phyloP scores from a whole-genome alignment of 495 filamentous ascomycete genomes.

The Neurospora sublineolata region DNA sequence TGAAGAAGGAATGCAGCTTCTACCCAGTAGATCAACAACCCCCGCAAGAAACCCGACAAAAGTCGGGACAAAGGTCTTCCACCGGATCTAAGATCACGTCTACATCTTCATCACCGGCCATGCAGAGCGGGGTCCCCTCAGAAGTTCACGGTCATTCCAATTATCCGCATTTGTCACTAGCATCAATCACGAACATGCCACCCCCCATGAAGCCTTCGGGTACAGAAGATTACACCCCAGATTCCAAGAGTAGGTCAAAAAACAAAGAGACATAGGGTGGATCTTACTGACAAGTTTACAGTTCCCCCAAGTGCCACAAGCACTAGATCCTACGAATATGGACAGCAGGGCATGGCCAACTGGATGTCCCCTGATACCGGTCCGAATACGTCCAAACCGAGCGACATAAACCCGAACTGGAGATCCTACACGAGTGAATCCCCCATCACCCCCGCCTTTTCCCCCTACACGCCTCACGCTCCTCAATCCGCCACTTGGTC shows the following conservation, averaged over 20 bases:
- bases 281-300: constrained; percentile 23
- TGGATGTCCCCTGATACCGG: constrained; percentile 34
- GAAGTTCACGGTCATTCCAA: constrained; percentile 31
- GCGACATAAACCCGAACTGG: constrained; percentile 27
- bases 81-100: constrained; percentile 32
- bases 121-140: constrained; percentile 29
- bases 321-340: constrained; percentile 27
- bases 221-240: constrained; percentile 24
- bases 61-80: constrained; percentile 27
- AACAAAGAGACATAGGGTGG: neutral
- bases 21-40: constrained; percentile 82
- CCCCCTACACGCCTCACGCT: constrained; percentile 29
- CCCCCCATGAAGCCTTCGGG: constrained; percentile 33
- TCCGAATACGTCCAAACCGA: constrained; percentile 23
- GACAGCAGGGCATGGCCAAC: constrained; percentile 27
- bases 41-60: constrained; percentile 31
- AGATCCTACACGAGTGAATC: constrained; percentile 28
- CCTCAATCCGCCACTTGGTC: constrained; percentile 32
- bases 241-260: constrained; percentile 30
- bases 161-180: constrained; percentile 37
- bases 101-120: constrained; percentile 39
- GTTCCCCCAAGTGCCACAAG: constrained; percentile 23
- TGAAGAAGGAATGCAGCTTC: constrained; percentile 95
- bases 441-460: constrained; percentile 29
- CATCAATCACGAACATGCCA: constrained; percentile 37